Evolutionary conservation across 164 flowering plant species (phyloP).

Genomic region (Aristolochia contorta): DNA sequence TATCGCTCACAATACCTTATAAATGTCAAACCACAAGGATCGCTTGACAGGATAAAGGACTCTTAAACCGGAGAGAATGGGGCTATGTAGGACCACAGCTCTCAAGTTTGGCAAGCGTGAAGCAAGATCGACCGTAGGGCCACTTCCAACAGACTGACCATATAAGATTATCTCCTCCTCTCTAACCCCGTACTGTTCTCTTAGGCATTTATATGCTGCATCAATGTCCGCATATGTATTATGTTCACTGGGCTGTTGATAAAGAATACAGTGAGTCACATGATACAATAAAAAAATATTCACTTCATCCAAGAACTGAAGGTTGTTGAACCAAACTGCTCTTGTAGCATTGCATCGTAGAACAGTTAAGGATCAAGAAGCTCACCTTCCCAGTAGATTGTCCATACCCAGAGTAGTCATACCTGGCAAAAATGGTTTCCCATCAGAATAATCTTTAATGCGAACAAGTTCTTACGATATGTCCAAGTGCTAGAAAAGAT

Average conservation of each 20-base stretch:
- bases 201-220: conserved; percentile 82
- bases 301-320: not conserved
- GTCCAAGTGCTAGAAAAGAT: too few relatives aligned
- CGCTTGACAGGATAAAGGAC: conserved; percentile 77
- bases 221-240: conserved; percentile 91
- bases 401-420: conserved; percentile 89
- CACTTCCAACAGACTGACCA: conserved; percentile 97
- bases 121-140: conserved; percentile 89
- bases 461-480: too few relatives aligned
- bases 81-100: conserved; percentile 89
- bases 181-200: conserved; percentile 76
- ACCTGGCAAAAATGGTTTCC: conserved; percentile 26
- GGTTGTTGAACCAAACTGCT: not conserved
- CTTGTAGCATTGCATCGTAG: not conserved
- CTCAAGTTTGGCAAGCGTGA: conserved; percentile 59
- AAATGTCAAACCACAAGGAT: conserved; percentile 92
- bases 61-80: conserved; percentile 87
- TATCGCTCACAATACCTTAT: conserved; percentile 50
- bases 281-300: not conserved
- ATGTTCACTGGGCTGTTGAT: conserved; percentile 73
- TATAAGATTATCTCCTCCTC: conserved; percentile 76
- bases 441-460: too few relatives aligned
- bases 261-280: conserved; percentile 9
- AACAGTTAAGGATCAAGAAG: conserved; percentile 2
- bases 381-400: conserved; percentile 82